Evolutionary conservation across 139 green algal genomes (phyloP), one percentile per base, ranked within the genome.

Genomic region (Pleodorina starrii): DNA sequence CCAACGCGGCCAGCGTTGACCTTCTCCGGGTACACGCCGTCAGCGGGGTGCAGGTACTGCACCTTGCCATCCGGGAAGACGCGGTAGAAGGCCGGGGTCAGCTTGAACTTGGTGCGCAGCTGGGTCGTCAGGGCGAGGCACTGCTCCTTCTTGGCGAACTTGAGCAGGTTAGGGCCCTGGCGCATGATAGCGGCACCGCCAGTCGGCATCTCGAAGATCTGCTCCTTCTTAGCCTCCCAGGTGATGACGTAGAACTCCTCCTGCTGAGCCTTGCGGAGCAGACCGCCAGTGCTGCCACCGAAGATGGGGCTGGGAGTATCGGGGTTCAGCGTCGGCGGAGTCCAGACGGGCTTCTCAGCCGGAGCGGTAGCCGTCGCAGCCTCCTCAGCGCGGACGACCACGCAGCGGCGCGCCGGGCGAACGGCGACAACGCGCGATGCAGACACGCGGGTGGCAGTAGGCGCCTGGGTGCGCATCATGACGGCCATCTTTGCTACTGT

Each of bases 131-230:
- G 92, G 0, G 98, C 97, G 73, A 99, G 91, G 97, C 97, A 99
- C 96, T 99, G 98, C 97, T 99, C 98, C 96, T 99, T 99, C 84
- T 96, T 95, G 32, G 97, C 94, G n/a, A 99, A 95, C 97, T 99
- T 99, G 23, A 99, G 95, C 80, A 99, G 95, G 97, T 99, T 99
- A 77, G 98, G 97, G 85, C 98, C 98, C 89, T 97, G 94, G 90
- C 97, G 96, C 97, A 99, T 99, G 93, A 99, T 99, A 84, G 98
- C 98, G 46, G 98, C 98, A 75, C 98, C 98, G 57, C 97, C 98
- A 63, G 98, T 99, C 89, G 98, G 98, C 97, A 99, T 99, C 97
- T 99, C 98, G 81, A 99, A 99, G 84, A 99, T 99, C 93, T 97
- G 94, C 96, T 99, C 98, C 96, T 99, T 99, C 93, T 97, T 97